Evolutionary conservation across 495 filamentous ascomycete genomes (phyloP), one percentile per base, ranked within the genome.

Genomic region (Hyphodiscus hymeniophilus): DNA sequence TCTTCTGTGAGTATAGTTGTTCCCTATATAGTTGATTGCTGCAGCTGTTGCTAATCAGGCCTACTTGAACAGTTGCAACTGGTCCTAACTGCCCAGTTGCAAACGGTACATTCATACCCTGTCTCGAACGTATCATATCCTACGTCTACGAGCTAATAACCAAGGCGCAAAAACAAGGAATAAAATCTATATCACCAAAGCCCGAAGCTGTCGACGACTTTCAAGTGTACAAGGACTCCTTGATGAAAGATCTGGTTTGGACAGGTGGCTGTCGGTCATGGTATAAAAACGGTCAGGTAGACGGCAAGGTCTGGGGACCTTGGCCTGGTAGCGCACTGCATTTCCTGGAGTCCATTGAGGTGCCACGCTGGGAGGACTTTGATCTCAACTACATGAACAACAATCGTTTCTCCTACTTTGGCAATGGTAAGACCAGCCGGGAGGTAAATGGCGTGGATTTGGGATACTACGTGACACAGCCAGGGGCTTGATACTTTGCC

Each of bases 301-400:
- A 68, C 34, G 70, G 71, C 3, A 59, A 64, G 8, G 63, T 73
- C 13, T 69, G 66, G 17, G 68, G 66, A 6, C 57, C 67, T 4
- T 74, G 68, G 52, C 63, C 68, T 1, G 73, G 72, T 0, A 69
- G 60, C 21, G 59, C 61, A 5, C 55, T 72, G 8, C 71, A 75
- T 48, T 80, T 71, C 55, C 69, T 76, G 41, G 71, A 81, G 39
- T 64, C 68, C 3, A 42, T 79, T 31, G 60, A 66, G 33, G 55
- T 65, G 31, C 62, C 69, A 2, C 63, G 74, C 1, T 61, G 54
- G 26, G 74, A 80, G 41, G 75, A 79, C 52, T 80, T 65, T 54
- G 60, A 74, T 2, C 42, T 74, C 32, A 51, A 59, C 39, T 74
- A 76, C 49, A 24, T 6, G 28, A 6, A 4, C 6, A 7, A 6